phyloP scores from a whole-genome alignment of 768 basidiomycete species.

The Dentipellis sp. region DNA sequence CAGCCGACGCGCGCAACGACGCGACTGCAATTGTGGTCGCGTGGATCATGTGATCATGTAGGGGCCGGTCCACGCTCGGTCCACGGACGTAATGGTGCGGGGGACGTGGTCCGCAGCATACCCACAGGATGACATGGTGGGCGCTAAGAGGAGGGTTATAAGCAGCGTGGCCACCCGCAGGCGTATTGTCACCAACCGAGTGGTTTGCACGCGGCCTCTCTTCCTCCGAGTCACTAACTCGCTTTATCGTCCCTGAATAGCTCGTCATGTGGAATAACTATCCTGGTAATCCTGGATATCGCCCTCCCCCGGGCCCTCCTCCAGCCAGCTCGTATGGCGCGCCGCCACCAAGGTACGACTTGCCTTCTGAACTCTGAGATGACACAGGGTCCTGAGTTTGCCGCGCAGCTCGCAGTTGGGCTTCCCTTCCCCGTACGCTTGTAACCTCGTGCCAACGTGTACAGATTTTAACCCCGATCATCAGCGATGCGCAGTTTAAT shows the following conservation, averaged over 20 bases:
- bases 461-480: conserved; percentile 1
- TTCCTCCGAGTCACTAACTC: background rate
- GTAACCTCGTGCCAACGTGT: background rate
- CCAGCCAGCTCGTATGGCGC: background rate
- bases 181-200: background rate
- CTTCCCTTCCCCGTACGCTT: conserved; percentile 11
- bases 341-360: conserved; percentile 4
- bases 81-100: too few relatives aligned
- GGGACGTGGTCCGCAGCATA: too few relatives aligned
- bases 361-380: background rate
- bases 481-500: conserved; percentile 1
- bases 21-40: too few relatives aligned
- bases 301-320: conserved; percentile 6
- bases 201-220: background rate
- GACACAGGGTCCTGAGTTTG: background rate
- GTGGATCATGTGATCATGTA: too few relatives aligned
- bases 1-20: too few relatives aligned
- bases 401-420: background rate
- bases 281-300: background rate
- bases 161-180: background rate
- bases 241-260: background rate
- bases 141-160: background rate
- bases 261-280: conserved; percentile 8
- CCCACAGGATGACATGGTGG: too few relatives aligned
- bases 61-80: too few relatives aligned